Percentiles rank a stretch among this genome's conserved stretches.
These are phyloP conservation scores for Penstemon newberryi DNA, from an alignment of 257 asterid genomes.

Conservation along the genomic window DNA sequence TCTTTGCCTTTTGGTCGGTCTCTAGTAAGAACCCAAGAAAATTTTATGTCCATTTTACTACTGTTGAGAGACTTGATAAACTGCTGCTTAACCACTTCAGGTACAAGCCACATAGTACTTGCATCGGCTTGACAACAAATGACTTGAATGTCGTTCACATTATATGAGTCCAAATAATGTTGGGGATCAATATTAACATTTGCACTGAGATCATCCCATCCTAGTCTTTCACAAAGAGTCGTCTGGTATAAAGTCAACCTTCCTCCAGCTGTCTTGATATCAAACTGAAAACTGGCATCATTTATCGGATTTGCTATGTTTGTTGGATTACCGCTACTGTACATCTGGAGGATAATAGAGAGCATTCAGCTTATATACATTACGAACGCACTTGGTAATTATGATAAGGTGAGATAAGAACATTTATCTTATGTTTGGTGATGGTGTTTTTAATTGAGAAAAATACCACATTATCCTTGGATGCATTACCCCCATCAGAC, in stretches of 20 bases:
- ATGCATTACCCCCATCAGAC: too few species aligned
- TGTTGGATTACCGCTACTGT: constrained; percentile 98
- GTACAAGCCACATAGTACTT: constrained; percentile 84
- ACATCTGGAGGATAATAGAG: constrained; percentile 63
- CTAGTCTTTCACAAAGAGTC: constrained; percentile 76
- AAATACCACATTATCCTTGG: too few species aligned
- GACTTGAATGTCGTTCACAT: constrained; percentile 77
- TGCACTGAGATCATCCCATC: constrained; percentile 55
- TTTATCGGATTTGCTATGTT: constrained; percentile 94
- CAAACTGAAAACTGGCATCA: constrained; percentile 88
- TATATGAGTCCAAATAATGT: constrained; percentile 62
- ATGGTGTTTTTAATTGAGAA: too few species aligned
- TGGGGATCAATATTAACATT: constrained; percentile 65
- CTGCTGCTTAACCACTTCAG: constrained; percentile 73
- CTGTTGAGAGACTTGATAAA: constrained; percentile 63
- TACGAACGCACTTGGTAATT: too few species aligned
- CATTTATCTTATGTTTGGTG: too few species aligned
- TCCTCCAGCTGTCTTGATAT: constrained; percentile 77
- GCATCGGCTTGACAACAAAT: constrained; percentile 95
- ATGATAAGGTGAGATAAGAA: too few species aligned
- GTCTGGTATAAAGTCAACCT: constrained; percentile 84
- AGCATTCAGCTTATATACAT: constrained; percentile 11
- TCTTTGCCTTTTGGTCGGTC: constrained; percentile 98
- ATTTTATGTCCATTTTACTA: constrained; percentile 56
- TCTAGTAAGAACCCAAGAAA: constrained; percentile 89